Base-by-base conservation (phyloP, 352 stramenopile genomes). In the Pythium utonaiense region DNA sequence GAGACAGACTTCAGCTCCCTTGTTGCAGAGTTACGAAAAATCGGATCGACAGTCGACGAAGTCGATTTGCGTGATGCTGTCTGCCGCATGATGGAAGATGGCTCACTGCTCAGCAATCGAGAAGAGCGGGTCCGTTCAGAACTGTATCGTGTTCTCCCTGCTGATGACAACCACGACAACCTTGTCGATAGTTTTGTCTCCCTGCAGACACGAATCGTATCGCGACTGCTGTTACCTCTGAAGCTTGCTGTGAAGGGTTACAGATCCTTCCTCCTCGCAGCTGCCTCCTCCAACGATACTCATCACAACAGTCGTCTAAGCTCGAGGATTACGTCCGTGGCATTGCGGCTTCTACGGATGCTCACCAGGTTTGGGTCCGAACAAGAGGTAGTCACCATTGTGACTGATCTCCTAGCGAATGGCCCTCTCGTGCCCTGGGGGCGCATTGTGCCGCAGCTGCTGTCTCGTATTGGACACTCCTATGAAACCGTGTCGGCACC, bases 381-480 rank as follows among this genome's bases (percentile, higher is more conserved):
- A 57, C 41, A 45, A 24, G 69, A 74, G 1, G 34, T 95, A 4
- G 54, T 69, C 2, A 59, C 69, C 17, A 69, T 64, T 2, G 59
- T 92, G 40, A 68, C 80, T 49, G 62, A 70, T 10, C 71, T 73
- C 0, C 82, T 96, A 28, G 62, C 38, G 6, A 44, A 64, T 5
- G 78, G 84, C 4, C 78, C 86, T 21, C 62, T 94, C 3, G 40
- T 53, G 41, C 75, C 82, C 40, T 96, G 86, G 86, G 67, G 67
- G 16, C 68, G 73, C 13, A 64, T 93, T 31, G 75, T 93, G 17
- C 83, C 86, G 34, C 86, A 96, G 50, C 56, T 96, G 25, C 71
- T 96, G 0, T 73, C 84, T 33, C 74, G 83, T 27, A 72, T 72
- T n/a, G 62, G 70, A 33, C 83, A 96, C 48, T 82, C 86, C 3